Conservation (phyloP, 352 stramenopile species). For the Globisporangium paroecandrum region DNA sequence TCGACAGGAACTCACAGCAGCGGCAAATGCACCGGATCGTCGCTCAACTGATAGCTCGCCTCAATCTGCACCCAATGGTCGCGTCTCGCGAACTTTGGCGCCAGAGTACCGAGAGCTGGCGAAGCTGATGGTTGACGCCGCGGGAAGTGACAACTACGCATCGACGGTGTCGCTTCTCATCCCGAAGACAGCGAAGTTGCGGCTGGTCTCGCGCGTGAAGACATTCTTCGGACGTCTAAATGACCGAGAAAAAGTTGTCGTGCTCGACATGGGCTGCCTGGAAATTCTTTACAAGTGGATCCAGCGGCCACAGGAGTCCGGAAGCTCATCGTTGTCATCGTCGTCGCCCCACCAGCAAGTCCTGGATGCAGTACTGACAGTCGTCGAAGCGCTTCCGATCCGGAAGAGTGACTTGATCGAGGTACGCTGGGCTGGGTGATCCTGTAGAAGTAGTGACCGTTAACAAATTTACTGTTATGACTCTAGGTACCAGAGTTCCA, state of each 20-base stretch:
- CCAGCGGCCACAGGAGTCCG: conserved; percentile 20
- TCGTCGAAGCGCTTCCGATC: conserved; percentile 56
- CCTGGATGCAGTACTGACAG: conserved; percentile 50
- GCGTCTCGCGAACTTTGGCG: conserved; percentile 42
- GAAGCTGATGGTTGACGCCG: conserved; percentile 67
- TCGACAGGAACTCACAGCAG: conserved; percentile 37
- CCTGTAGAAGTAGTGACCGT: background rate
- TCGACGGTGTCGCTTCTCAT: conserved; percentile 71
- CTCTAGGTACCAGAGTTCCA: conserved; percentile 35
- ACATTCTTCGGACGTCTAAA: conserved; percentile 66
- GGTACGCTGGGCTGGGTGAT: conserved; percentile 19
- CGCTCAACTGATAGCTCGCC: conserved; percentile 3
- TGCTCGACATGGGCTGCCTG: conserved; percentile 62
- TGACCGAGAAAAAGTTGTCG: conserved; percentile 40
- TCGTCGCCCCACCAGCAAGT: conserved; percentile 55
- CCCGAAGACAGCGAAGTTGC: conserved; percentile 71
- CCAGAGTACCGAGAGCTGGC: conserved; percentile 56
- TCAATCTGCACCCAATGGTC: background rate
- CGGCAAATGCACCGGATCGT: conserved; percentile 10
- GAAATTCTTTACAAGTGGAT: conserved; percentile 61
- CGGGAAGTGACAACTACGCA: conserved; percentile 70
- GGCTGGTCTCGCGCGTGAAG: conserved; percentile 69
- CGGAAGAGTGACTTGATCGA: conserved; percentile 60
- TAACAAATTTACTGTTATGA: background rate
- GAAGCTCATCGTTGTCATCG: conserved; percentile 13